Evolutionary conservation across 2,329 filamentous ascomycete genomes (phyloP), one percentile per base, ranked within the genome.

Genomic region (Rhinocladiella similis): DNA sequence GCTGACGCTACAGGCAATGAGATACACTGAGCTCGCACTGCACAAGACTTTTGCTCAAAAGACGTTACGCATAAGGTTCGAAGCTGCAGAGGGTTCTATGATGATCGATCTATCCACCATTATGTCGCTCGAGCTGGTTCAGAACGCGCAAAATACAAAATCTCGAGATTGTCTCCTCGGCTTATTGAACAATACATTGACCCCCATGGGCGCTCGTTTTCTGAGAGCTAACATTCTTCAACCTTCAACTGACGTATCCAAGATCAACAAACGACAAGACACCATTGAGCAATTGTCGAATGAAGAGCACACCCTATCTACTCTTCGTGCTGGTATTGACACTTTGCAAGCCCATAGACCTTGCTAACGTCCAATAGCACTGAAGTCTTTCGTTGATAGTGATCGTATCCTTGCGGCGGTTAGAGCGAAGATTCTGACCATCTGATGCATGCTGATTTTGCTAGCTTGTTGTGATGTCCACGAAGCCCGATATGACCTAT

Each of bases 61-160:
- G 68, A 92, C 92, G 18, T 81, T 97, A 29, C 85, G 91, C 3
- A 88, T 97, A 67, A 87, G 85, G 61, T 97, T 96, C 64, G 87
- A 93, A 66, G 88, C 91, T 1, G 91, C 91, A 0, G 90, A 96
- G 68, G 89, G 93, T 20, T 90, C 91, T 0, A 96, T 97, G 92
- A 90, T 96, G 83, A 95, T 97, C 65, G 93, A 97, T 66, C 80
- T 94, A 2, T 88, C 90, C 0, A 96, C 92, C 0, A 90, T 97
- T 25, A 82, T 87, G 36, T 91, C 91, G 0, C 78, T 99, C 2
- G 94, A 99, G 70, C 80, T 99, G 5, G 88, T 97, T 22, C 91
- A 96, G 66, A 99, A 97, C 63, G 69, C 92, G 0, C 86, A 89
- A 12, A 86, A 88, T 63, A 68, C 85, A 0, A 91, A 88, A 63